Evolutionary conservation across 192 early-diverging fungal species (phyloP).

Genomic region (Coemansia sp.): DNA sequence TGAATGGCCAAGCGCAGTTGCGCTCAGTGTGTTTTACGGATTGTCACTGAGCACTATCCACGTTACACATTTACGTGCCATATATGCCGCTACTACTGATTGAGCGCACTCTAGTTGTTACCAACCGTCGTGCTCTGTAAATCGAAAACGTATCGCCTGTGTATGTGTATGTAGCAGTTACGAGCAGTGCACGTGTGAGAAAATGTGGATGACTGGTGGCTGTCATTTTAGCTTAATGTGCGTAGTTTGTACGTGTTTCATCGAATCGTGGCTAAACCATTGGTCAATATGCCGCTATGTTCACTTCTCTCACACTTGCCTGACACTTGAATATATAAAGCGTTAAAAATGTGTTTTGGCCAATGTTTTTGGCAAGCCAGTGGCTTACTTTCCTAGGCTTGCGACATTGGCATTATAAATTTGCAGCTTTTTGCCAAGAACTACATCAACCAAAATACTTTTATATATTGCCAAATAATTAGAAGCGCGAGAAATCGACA

Average conservation of each 20-base stretch:
- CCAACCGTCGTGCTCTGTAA: no score
- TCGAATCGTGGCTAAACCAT: conserved; percentile 17
- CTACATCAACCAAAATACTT: background rate
- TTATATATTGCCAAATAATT: background rate
- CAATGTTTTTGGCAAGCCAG: background rate
- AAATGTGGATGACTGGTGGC: background rate
- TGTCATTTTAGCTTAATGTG: no score
- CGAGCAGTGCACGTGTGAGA: background rate
- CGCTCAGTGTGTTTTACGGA: no score
- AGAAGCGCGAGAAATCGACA: background rate
- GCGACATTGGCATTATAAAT: background rate
- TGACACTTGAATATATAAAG: background rate
- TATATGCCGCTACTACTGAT: background rate
- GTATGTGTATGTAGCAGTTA: background rate
- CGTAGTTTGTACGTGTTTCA: background rate
- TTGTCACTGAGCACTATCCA: no score
- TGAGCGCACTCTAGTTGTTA: background rate
- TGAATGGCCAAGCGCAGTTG: no score
- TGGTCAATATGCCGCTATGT: conserved; percentile 14
- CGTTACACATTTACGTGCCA: background rate
- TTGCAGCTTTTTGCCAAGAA: no score
- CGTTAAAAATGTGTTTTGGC: background rate
- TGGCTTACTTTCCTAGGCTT: background rate
- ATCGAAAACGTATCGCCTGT: no score
- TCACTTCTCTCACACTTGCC: background rate